Conservation (phyloP, 2,329 filamentous ascomycete species). For the Thyridium curvatum region DNA sequence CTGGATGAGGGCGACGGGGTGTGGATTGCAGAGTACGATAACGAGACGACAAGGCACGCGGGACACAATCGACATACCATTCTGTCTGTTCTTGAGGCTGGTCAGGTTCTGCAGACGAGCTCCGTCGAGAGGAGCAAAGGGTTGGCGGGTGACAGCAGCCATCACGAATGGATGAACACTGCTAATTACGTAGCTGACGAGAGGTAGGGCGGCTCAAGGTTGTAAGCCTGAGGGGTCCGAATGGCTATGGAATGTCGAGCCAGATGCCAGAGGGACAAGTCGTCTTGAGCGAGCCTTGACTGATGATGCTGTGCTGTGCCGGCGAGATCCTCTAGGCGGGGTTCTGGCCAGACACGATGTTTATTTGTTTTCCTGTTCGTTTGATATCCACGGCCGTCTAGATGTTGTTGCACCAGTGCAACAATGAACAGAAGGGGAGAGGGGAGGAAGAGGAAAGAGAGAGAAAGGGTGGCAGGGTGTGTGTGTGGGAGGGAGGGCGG, state of each 20-base stretch:
- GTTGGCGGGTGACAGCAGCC: conserved; percentile 58
- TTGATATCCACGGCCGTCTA: no score
- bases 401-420: background rate
- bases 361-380: conserved; percentile 3
- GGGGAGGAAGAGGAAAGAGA: conserved; percentile 1
- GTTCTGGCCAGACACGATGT: background rate
- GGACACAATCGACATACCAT: conserved; percentile 43
- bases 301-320: no score
- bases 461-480: conserved; percentile 1
- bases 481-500: background rate
- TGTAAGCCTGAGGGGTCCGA: background rate
- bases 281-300: background rate
- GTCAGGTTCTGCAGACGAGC: conserved; percentile 65
- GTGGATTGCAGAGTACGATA: no score
- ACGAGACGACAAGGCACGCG: no score
- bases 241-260: background rate
- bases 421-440: background rate
- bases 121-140: conserved; percentile 67
- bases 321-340: no score
- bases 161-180: conserved; percentile 28
- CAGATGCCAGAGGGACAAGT: background rate
- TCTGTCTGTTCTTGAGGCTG: conserved; percentile 73
- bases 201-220: background rate
- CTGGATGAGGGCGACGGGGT: no score
- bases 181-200: background rate